Evolutionary conservation across 1,139 yeast genomes (phyloP).

Genomic region (Hemisphaericaspora lyxosophila): DNA sequence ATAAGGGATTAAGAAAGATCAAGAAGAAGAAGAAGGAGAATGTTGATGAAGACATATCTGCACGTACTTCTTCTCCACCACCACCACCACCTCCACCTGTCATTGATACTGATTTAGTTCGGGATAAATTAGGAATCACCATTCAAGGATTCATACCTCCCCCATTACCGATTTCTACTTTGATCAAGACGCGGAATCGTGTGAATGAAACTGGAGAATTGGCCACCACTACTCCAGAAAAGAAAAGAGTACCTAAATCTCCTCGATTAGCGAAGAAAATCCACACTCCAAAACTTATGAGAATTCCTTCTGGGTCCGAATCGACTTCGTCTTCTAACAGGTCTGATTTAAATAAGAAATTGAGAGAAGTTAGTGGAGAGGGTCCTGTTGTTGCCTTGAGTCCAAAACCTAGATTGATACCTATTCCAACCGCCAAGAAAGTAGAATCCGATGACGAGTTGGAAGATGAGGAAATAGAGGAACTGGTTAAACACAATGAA

Average conservation of each 20-base stretch:
- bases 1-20: constrained; percentile 19
- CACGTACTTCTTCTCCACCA: background rate
- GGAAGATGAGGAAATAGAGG: constrained; percentile 12
- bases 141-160: constrained; percentile 22
- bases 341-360: background rate
- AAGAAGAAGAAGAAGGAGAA: constrained; percentile 14
- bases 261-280: background rate
- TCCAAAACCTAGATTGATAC: constrained; percentile 22
- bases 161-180: background rate
- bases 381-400: constrained; percentile 8
- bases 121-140: constrained; percentile 31
- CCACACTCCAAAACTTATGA: background rate
- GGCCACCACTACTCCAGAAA: background rate
- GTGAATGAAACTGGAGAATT: background rate
- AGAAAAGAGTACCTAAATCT: background rate
- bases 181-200: background rate
- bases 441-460: constrained; percentile 15
- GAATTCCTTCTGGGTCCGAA: background rate
- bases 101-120: constrained; percentile 11
- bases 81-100: no score
- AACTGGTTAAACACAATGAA: constrained; percentile 7
- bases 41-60: background rate
- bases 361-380: background rate
- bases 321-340: background rate
- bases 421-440: constrained; percentile 13